A percentile compares a stretch with the other conserved stretches of the same genome.
Evolutionary conservation across 352 stramenopile species (phyloP).

Genomic region (Phytophthora ramorum): DNA sequence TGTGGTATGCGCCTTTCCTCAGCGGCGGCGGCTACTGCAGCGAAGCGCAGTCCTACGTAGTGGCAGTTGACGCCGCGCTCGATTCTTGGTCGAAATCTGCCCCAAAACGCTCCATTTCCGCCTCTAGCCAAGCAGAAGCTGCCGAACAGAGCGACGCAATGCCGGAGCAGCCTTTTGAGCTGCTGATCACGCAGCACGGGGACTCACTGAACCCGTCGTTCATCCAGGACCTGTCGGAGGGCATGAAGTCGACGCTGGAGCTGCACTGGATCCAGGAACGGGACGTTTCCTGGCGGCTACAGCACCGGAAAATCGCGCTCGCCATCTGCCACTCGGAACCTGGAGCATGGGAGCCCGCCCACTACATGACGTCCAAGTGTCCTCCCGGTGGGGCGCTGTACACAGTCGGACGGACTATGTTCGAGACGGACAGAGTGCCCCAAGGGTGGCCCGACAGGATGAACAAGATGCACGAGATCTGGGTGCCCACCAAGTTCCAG

Average conservation of each 20-base stretch:
- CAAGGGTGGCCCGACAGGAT: slow-evolving; percentile 89
- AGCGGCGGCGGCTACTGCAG: slow-evolving; percentile 93
- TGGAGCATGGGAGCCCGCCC: slow-evolving; percentile 88
- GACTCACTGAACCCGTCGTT: slow-evolving; percentile 74
- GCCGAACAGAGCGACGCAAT: background rate
- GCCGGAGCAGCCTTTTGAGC: slow-evolving; percentile 44
- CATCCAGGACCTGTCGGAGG: slow-evolving; percentile 61
- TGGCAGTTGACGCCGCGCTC: slow-evolving; percentile 59
- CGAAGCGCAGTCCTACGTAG: slow-evolving; percentile 90
- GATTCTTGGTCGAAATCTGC: background rate
- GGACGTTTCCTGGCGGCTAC: slow-evolving; percentile 68
- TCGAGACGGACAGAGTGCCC: slow-evolving; percentile 94
- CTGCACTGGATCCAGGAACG: slow-evolving; percentile 80
- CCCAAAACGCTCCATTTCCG: background rate
- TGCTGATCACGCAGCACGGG: slow-evolving; percentile 73
- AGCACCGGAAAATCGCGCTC: slow-evolving; percentile 52
- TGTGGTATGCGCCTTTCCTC: slow-evolving; percentile 93
- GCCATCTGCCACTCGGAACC: slow-evolving; percentile 94
- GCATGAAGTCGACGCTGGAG: slow-evolving; percentile 55
- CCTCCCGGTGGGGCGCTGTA: slow-evolving; percentile 59
- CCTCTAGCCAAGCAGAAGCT: background rate
- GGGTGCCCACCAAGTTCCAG: slow-evolving; percentile 91
- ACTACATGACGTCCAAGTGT: slow-evolving; percentile 77
- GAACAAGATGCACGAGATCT: slow-evolving; percentile 94
- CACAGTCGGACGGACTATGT: slow-evolving; percentile 93